Evolutionary conservation across 2,329 filamentous ascomycete genomes (phyloP).

Genomic region (Colletotrichum sp.): DNA sequence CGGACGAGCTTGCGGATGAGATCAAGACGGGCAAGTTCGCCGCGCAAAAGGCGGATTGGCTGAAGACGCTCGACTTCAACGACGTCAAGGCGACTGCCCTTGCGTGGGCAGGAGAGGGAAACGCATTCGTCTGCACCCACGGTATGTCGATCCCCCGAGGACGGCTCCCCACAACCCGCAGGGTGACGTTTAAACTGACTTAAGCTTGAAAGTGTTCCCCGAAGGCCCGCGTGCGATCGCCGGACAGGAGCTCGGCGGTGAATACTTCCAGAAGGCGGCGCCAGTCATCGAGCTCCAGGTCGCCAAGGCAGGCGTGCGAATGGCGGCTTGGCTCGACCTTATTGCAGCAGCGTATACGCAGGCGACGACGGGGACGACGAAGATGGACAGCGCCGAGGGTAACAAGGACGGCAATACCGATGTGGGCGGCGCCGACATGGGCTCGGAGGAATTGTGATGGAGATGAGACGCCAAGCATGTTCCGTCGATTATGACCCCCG

Average conservation of each 20-base stretch:
- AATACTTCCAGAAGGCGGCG: constrained; percentile 69
- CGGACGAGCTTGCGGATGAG: constrained; percentile 56
- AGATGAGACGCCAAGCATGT: constrained; percentile 16
- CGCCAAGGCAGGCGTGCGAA: constrained; percentile 71
- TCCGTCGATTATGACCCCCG: background rate
- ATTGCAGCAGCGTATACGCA: constrained; percentile 49
- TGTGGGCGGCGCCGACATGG: background rate
- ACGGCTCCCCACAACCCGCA: background rate
- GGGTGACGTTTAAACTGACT: background rate
- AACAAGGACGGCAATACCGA: background rate
- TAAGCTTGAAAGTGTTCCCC: constrained; percentile 56
- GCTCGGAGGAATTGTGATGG: constrained; percentile 7
- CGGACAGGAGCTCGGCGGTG: constrained; percentile 64
- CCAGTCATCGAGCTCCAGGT: constrained; percentile 70
- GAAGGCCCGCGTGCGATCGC: constrained; percentile 63
- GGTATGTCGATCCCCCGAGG: constrained; percentile 44
- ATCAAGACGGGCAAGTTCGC: constrained; percentile 63
- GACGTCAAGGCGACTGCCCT: constrained; percentile 62
- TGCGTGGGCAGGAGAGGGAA: constrained; percentile 68
- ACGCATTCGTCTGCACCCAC: constrained; percentile 66
- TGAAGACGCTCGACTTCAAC: constrained; percentile 59
- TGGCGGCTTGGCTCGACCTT: constrained; percentile 71
- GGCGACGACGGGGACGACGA: background rate
- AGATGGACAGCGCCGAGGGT: background rate
- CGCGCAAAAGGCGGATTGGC: constrained; percentile 56